These are phyloP conservation scores for Salix dunnii DNA, from an alignment of 345 rosid genomes.

Conservation along the genomic window DNA sequence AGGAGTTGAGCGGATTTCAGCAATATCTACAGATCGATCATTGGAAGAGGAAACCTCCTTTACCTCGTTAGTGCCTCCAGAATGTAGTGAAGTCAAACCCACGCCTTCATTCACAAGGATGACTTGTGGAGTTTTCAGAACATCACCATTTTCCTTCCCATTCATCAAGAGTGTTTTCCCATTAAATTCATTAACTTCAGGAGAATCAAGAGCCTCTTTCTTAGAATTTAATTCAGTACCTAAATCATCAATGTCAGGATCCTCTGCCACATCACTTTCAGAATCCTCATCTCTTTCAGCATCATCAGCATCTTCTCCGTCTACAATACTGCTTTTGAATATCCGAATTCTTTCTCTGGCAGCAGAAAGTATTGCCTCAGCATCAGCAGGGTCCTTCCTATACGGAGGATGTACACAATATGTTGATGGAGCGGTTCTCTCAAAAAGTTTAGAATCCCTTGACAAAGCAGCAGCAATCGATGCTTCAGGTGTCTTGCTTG, in stretches of 20 bases:
- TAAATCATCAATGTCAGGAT: slow-evolving; percentile 64
- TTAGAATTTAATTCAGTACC: slow-evolving; percentile 44
- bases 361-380: slow-evolving; percentile 63
- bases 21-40: slow-evolving; percentile 21
- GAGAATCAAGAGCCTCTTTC: slow-evolving; percentile 33
- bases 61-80: slow-evolving; percentile 27
- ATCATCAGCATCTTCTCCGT: slow-evolving; percentile 78
- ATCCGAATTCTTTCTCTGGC: slow-evolving; percentile 70
- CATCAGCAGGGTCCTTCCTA: slow-evolving; percentile 71
- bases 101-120: slow-evolving; percentile 21
- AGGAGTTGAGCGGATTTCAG: slow-evolving; percentile 22
- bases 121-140: slow-evolving; percentile 30
- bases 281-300: slow-evolving; percentile 88
- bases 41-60: slow-evolving; percentile 23
- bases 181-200: slow-evolving; percentile 18
- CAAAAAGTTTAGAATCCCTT: slow-evolving; percentile 83
- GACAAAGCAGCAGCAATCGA: slow-evolving; percentile 93
- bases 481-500: slow-evolving; percentile 97
- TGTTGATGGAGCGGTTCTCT: slow-evolving; percentile 92
- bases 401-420: slow-evolving; percentile 81
- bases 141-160: slow-evolving; percentile 30
- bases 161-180: slow-evolving; percentile 28
- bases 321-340: slow-evolving; percentile 57
- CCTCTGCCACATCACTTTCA: slow-evolving; percentile 75
- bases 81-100: slow-evolving; percentile 30